phyloP scores from a whole-genome alignment of 2,329 filamentous ascomycete species.

The Dactylellina sp. region DNA sequence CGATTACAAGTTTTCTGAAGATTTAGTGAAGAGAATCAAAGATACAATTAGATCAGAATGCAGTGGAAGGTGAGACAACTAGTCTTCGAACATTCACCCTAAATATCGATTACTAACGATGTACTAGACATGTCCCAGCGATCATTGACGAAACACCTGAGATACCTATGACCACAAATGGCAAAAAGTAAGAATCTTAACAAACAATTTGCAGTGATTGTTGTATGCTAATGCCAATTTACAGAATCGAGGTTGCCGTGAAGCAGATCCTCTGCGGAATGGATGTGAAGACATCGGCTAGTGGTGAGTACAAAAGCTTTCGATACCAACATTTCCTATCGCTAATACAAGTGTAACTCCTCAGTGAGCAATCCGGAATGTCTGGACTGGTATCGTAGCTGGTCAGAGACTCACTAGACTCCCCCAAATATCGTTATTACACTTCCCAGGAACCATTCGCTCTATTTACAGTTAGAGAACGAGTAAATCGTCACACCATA shows the following conservation, averaged over 20 bases:
- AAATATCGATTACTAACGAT: not conserved
- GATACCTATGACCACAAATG: slow-evolving; percentile 91
- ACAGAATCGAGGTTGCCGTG: slow-evolving; percentile 88
- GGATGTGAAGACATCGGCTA: slow-evolving; percentile 87
- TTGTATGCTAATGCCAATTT: slow-evolving; percentile 9
- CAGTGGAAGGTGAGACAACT: slow-evolving; percentile 69
- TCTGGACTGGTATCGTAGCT: slow-evolving; percentile 85
- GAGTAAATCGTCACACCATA: slow-evolving; percentile 14
- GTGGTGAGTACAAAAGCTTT: slow-evolving; percentile 72
- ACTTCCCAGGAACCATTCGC: slow-evolving; percentile 23
- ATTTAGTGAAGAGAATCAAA: slow-evolving; percentile 75
- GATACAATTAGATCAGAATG: slow-evolving; percentile 78
- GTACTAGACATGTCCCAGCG: slow-evolving; percentile 80
- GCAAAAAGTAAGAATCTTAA: slow-evolving; percentile 81
- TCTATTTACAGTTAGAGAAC: slow-evolving; percentile 29
- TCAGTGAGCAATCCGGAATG: slow-evolving; percentile 77
- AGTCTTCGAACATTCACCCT: too few relatives aligned
- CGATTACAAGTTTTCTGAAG: slow-evolving; percentile 70
- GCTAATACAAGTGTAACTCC: slow-evolving; percentile 26
- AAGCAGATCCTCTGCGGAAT: slow-evolving; percentile 94
- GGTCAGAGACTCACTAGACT: slow-evolving; percentile 71
- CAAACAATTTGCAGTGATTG: slow-evolving; percentile 43
- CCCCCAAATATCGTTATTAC: slow-evolving; percentile 16
- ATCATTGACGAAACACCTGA: slow-evolving; percentile 84
- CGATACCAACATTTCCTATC: not conserved